Evolutionary conservation across 805 yeast genomes (phyloP), one percentile per base, ranked within the genome.

Genomic region (Kuraishia capsulata): DNA sequence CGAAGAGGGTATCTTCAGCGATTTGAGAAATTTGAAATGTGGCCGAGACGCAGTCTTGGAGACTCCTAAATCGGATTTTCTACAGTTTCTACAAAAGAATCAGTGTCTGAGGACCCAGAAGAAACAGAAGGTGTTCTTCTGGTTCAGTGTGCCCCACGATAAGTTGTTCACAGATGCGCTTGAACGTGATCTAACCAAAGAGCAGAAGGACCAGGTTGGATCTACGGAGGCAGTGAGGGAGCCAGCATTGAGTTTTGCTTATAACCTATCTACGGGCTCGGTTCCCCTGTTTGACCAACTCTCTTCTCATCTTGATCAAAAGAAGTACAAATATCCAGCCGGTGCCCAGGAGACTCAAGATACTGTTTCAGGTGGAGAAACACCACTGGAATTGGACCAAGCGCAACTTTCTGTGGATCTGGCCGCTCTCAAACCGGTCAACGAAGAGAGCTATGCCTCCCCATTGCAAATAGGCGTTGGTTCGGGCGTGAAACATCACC

Each of bases 61-160:
- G 56, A 76, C 75, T 35, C 96, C 97, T 13, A 78, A 84, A 53
- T 85, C 95, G 0, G 79, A 78, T 26, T 88, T 90, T 54, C 66
- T 90, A 42, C 83, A 81, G 44, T 88, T 90, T 51, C 64, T 90
- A 20, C 87, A 83, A 61, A 83, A 81, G 52, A 85, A 90, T 55
- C 78, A 80, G 45, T 90, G 97, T 54, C 67, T 90, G 20, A 71
- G 96, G 49, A 90, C 98, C 0, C 97, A 90, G 52, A 90, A 90
- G 70, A 90, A 92, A 53, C 98, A 90, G 56, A 90, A 92, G 54
- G 97, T 90, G 32, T 90, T 90, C 56, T 87, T 82, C 58, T 92
- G 97, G 97, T 88, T 84, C 57, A 82, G 89, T 53, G 97, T 92
- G 8, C 92, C 92, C 19, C 97, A 90, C 59, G 96, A 89, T 53